These are phyloP conservation scores for Turritis glabra DNA, from an alignment of 345 rosid species.

Conservation along the genomic window DNA sequence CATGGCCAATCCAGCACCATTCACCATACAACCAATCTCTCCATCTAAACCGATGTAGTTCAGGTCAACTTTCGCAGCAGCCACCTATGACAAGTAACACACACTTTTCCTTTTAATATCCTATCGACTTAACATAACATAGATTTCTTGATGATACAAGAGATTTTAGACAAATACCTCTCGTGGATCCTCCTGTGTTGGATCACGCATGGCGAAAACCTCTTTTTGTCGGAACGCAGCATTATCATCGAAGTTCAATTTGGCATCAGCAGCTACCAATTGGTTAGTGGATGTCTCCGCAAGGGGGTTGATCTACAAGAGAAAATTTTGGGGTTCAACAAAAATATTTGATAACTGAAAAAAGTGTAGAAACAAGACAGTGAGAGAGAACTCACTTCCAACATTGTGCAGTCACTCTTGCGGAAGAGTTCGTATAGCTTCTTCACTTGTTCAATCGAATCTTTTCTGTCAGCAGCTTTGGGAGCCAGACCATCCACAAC, in stretches of 20 bases:
- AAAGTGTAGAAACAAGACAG: not conserved
- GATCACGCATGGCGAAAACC: constrained; percentile 79
- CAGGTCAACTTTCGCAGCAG: constrained; percentile 94
- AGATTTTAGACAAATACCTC: constrained; percentile 60
- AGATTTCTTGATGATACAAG: not conserved
- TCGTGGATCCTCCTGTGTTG: constrained; percentile 96
- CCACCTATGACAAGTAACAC: constrained; percentile 55
- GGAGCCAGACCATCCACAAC: constrained; percentile 97
- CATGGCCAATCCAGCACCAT: constrained; percentile 99
- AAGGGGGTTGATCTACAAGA: constrained; percentile 87
- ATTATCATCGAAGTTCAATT: constrained; percentile 97
- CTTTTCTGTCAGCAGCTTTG: constrained; percentile 74
- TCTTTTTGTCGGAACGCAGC: constrained; percentile 94
- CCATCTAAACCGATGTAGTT: constrained; percentile 98
- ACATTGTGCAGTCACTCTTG: constrained; percentile 80
- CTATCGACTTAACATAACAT: not conserved
- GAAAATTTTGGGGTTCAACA: not conserved
- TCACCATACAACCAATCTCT: constrained; percentile 99
- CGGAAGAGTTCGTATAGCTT: constrained; percentile 90
- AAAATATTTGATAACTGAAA: constrained; percentile 7
- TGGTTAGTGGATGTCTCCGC: constrained; percentile 86
- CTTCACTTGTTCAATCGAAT: constrained; percentile 94
- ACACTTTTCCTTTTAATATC: not conserved
- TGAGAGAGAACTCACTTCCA: constrained; percentile 71
- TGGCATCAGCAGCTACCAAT: constrained; percentile 99